Evolutionary conservation across 176 grass and related monocot species (phyloP).

Genomic region (Lolium perenne): DNA sequence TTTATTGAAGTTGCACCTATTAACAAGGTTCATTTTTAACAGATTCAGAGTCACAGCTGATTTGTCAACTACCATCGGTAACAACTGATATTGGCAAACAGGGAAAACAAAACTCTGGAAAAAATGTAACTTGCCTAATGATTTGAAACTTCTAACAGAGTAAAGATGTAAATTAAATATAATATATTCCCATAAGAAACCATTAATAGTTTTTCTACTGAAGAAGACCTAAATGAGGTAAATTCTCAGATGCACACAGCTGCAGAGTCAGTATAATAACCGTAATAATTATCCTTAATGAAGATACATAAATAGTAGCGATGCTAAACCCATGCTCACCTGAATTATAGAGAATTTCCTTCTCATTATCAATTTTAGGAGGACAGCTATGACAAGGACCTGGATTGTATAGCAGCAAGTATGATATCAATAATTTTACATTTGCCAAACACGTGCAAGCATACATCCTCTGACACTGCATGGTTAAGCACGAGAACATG

Average conservation of each 20-base stretch:
- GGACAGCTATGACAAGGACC: slow-evolving; percentile 92
- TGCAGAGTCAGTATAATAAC: background rate
- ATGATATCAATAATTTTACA: slow-evolving; percentile 32
- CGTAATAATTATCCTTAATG: background rate
- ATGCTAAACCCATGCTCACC: slow-evolving; percentile 50
- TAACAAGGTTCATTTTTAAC: slow-evolving; percentile 9
- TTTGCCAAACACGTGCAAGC: slow-evolving; percentile 25
- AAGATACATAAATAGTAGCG: slow-evolving; percentile 16
- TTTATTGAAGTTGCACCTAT: slow-evolving; percentile 6
- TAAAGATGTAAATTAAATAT: background rate
- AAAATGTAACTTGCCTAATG: slow-evolving; percentile 17
- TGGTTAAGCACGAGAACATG: slow-evolving; percentile 32
- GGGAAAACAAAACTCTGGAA: background rate
- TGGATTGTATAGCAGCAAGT: slow-evolving; percentile 34
- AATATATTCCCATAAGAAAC: background rate
- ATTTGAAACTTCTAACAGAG: slow-evolving; percentile 6
- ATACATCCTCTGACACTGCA: background rate
- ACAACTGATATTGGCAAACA: slow-evolving; percentile 42
- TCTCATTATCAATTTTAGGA: slow-evolving; percentile 92
- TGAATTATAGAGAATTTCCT: slow-evolving; percentile 95
- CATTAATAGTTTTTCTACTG: background rate
- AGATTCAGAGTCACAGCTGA: background rate
- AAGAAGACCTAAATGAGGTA: background rate
- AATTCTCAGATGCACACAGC: background rate
- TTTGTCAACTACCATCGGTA: slow-evolving; percentile 4